These are phyloP conservation scores for Fusarium sp. DNA, from an alignment of 2,329 filamentous ascomycete species.

Conservation along the genomic window DNA sequence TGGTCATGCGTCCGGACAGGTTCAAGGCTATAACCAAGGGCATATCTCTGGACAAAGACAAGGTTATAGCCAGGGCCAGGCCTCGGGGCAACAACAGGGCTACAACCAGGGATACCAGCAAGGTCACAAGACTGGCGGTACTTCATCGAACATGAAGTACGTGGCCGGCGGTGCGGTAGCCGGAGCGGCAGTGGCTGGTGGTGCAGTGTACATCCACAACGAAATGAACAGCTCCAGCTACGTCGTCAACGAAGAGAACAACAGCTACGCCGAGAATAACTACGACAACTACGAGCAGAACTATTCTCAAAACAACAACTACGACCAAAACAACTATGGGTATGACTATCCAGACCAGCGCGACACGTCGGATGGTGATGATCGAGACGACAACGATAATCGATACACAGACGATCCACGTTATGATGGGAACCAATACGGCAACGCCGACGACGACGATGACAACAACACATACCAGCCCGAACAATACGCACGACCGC, in stretches of 20 bases:
- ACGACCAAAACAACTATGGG: not conserved
- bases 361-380: not conserved
- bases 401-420: not conserved
- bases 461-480: not conserved
- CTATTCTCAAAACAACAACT: not conserved
- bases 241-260: constrained; percentile 7
- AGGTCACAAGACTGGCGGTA: constrained; percentile 4
- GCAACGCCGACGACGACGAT: not conserved
- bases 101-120: constrained; percentile 9
- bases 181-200: constrained; percentile 3
- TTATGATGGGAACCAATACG: not conserved
- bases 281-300: not conserved
- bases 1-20: not conserved
- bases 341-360: not conserved
- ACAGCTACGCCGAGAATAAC: not conserved
- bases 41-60: not conserved
- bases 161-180: constrained; percentile 2
- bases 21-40: not conserved
- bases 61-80: not conserved
- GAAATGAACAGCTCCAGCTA: constrained; percentile 18
- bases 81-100: not conserved
- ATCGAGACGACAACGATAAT: not conserved
- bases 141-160: constrained; percentile 13
- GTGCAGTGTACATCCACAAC: constrained; percentile 16
- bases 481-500: not conserved